Evolutionary conservation across 345 rosid species (phyloP), one percentile per base, ranked within the genome.

Genomic region (Eucalyptus cloeziana): DNA sequence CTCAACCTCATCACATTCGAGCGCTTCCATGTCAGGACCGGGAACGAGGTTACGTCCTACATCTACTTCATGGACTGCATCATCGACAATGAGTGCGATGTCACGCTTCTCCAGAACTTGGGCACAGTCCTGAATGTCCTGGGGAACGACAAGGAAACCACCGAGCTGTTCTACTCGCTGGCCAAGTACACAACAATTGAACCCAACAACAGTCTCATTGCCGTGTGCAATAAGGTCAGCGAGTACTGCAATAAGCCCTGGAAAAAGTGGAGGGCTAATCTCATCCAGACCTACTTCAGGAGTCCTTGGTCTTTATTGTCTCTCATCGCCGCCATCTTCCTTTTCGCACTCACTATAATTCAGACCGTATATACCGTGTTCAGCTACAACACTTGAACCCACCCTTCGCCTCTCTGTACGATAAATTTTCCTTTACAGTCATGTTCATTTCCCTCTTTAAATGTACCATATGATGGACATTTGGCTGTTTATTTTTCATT

Each of bases 241-340:
- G 89, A 86, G 4, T 92, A 91, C 86, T 90, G 88, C 90, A 92
- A 86, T 45, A 91, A 90, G 90, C 87, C 92, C 24, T 92, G 94
- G 92, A 90, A 94, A 30, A 92, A 89, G 83, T 93, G 94, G 94
- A 90, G 94, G 10, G 88, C 94, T 45, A 93, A 93, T 89, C 90
- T 93, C 43, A 90, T 92, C 30, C 91, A 93, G 86, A 91, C 94
- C 49, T 93, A 94, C 44, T 94, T 93, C 88, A 90, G 90, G 67
- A 93, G 85, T 76, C 95, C 96, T 10, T 91, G 94, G 95, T 94
- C 95, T 62, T 71, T 92, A 30, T 87, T 91, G 25, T 91, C 95
- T 21, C 69, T 93, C 11, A 87, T 92, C 9, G 93, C 91, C 13
- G 94, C 90, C 4, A 1, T 92, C 87, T 91, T 94, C 86, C 92